Percentiles rank a stretch among this genome's conserved stretches.
phyloP scores from a whole-genome alignment of 108 stramenopile species.

The Pseudonitzschia delicatissima region DNA sequence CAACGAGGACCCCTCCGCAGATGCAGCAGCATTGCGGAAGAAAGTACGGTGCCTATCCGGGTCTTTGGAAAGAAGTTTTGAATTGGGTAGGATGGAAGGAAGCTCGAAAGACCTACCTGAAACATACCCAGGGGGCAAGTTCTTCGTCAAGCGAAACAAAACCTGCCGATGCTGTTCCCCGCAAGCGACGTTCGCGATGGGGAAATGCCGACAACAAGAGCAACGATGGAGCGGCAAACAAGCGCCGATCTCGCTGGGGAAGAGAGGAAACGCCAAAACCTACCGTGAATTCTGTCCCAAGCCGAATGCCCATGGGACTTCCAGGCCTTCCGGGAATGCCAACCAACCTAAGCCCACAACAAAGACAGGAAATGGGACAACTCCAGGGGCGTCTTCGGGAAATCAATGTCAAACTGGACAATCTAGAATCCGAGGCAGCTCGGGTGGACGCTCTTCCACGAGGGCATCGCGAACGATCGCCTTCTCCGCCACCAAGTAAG shows the following conservation, averaged over 20 bases:
- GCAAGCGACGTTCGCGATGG: slow-evolving; percentile 63
- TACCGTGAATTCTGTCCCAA: slow-evolving; percentile 10
- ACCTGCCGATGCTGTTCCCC: slow-evolving; percentile 28
- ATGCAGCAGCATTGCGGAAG: slow-evolving; percentile 34
- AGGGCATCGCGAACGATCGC: slow-evolving; percentile 80
- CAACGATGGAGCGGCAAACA: slow-evolving; percentile 22
- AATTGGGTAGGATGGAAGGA: slow-evolving; percentile 89
- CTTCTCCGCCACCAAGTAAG: slow-evolving; percentile 81
- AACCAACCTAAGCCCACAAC: slow-evolving; percentile 45
- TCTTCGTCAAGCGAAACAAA: background rate
- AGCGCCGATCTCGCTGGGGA: slow-evolving; percentile 75
- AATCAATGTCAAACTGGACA: slow-evolving; percentile 60
- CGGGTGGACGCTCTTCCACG: slow-evolving; percentile 76
- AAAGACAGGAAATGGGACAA: slow-evolving; percentile 33
- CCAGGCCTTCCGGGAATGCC: slow-evolving; percentile 53
- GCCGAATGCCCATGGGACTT: slow-evolving; percentile 27
- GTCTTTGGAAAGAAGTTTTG: slow-evolving; percentile 80
- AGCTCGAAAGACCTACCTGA: slow-evolving; percentile 54
- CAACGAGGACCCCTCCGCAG: slow-evolving; percentile 28
- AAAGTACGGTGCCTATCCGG: slow-evolving; percentile 73
- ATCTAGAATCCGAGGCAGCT: slow-evolving; percentile 67
- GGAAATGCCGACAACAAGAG: slow-evolving; percentile 31
- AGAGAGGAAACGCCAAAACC: slow-evolving; percentile 29
- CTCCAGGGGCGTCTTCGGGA: slow-evolving; percentile 58
- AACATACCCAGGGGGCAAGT: slow-evolving; percentile 15